Evolutionary conservation across 1,284 basidiomycete species (phyloP).

Genomic region (Stereum hirsutum): DNA sequence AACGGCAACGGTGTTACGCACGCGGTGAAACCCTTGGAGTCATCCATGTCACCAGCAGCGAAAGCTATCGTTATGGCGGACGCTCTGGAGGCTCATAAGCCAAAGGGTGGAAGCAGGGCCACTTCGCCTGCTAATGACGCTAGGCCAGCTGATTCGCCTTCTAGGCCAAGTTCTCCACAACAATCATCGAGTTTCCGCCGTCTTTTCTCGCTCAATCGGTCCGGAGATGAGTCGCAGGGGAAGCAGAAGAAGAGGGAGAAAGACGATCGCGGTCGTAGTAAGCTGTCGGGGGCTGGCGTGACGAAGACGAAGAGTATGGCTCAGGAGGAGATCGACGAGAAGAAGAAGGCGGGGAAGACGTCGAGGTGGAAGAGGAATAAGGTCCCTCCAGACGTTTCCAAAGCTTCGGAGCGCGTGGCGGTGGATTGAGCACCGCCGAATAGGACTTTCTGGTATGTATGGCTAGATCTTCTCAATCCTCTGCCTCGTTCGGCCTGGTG

Average conservation of each 20-base stretch:
- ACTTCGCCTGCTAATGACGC: too few species aligned
- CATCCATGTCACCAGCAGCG: slow-evolving; percentile 34
- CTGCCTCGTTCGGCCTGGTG: too few species aligned
- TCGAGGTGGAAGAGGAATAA: slow-evolving; percentile 9
- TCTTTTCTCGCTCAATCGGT: slow-evolving; percentile 28
- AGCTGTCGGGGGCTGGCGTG: slow-evolving; percentile 3
- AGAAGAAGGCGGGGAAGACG: slow-evolving; percentile 14
- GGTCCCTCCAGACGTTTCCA: slow-evolving; percentile 8
- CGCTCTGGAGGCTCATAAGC: slow-evolving; percentile 32
- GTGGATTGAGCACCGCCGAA: slow-evolving; percentile 12
- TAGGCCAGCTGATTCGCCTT: too few species aligned
- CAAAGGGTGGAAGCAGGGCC: slow-evolving; percentile 5
- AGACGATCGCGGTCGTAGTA: too few species aligned
- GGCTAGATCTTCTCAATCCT: too few species aligned
- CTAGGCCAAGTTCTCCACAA: not conserved
- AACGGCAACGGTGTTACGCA: not conserved
- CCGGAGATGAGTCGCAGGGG: too few species aligned
- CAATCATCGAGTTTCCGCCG: slow-evolving; percentile 20
- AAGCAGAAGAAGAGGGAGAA: too few species aligned
- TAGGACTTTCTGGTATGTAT: too few species aligned
- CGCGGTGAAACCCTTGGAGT: slow-evolving; percentile 19
- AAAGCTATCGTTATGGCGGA: slow-evolving; percentile 56
- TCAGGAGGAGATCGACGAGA: slow-evolving; percentile 17
- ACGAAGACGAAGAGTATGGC: slow-evolving; percentile 12
- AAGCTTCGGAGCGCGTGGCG: slow-evolving; percentile 8